Evolutionary conservation across 495 filamentous ascomycete genomes (phyloP).

Genomic region (Aspergillus kassunensis): DNA sequence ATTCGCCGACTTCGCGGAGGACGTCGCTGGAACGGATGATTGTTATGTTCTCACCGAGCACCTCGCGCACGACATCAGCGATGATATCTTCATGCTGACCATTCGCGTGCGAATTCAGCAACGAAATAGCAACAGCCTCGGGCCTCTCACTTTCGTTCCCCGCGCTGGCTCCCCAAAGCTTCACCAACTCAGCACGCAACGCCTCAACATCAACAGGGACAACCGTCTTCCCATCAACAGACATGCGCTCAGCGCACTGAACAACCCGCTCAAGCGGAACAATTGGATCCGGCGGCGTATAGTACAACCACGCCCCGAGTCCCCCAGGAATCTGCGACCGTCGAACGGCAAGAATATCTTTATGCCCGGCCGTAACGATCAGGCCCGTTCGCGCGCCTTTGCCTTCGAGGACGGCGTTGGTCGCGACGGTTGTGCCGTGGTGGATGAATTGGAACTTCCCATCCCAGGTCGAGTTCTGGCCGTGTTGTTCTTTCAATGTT

Average conservation of each 20-base stretch:
- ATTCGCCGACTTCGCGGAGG: conserved; percentile 47
- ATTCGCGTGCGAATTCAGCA: conserved; percentile 48
- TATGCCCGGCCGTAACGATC: conserved; percentile 38
- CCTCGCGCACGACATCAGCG: conserved; percentile 30
- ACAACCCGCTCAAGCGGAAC: conserved; percentile 48
- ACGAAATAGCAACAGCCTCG: conserved; percentile 44
- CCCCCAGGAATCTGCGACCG: conserved; percentile 50
- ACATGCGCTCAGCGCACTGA: conserved; percentile 44
- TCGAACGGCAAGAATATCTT: conserved; percentile 38
- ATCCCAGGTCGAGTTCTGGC: no score
- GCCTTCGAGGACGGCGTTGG: conserved; percentile 40
- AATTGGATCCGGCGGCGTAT: conserved; percentile 43
- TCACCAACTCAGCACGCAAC: conserved; percentile 27
- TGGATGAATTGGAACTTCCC: conserved; percentile 35
- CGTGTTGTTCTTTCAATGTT: conserved; percentile 19
- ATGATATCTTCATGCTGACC: conserved; percentile 37
- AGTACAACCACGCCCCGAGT: conserved; percentile 45
- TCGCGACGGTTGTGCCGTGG: conserved; percentile 39
- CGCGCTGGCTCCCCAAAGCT: no score
- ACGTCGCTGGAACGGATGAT: conserved; percentile 45
- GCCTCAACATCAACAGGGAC: conserved; percentile 34
- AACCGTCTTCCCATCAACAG: conserved; percentile 39
- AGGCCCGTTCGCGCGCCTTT: conserved; percentile 41
- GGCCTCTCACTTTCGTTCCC: conserved; percentile 27
- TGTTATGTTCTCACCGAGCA: conserved; percentile 33